Evolutionary conservation across 176 grass and related monocot species (phyloP).

Genomic region (Lolium multiflorum): DNA sequence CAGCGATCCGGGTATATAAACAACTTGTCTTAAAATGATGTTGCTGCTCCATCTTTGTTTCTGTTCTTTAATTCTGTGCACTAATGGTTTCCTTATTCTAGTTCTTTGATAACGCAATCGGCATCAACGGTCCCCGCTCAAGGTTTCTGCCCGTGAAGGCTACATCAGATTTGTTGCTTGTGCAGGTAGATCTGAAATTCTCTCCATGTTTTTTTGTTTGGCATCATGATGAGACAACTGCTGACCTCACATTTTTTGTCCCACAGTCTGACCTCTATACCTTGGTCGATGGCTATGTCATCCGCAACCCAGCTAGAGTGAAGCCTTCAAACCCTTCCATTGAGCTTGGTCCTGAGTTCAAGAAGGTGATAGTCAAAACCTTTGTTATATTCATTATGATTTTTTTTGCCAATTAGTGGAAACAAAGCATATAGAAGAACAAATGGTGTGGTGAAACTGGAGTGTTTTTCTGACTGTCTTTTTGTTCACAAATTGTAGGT

Average conservation of each 20-base stretch:
- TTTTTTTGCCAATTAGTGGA: not conserved
- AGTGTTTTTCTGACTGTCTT: not conserved
- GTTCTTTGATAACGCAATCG: constrained; percentile 97
- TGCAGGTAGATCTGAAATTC: constrained; percentile 70
- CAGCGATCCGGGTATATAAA: constrained; percentile 83
- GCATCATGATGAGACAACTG: not conserved
- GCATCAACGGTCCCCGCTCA: constrained; percentile 82
- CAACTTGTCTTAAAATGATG: not conserved
- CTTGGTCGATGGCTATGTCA: constrained; percentile 93
- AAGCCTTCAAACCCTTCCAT: constrained; percentile 86
- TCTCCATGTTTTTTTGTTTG: constrained; percentile 19
- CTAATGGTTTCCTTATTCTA: constrained; percentile 41
- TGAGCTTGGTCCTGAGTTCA: constrained; percentile 96
- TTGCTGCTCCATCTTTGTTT: constrained; percentile 8
- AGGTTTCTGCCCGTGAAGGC: constrained; percentile 98
- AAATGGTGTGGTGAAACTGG: not conserved
- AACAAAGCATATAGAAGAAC: not conserved
- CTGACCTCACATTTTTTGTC: constrained; percentile 38
- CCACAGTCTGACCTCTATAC: constrained; percentile 97
- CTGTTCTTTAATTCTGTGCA: not conserved
- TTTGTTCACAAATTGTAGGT: constrained; percentile 53
- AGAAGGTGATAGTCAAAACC: constrained; percentile 66
- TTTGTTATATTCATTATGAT: not conserved
- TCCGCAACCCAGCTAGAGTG: constrained; percentile 77
- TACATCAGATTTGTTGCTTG: constrained; percentile 96